Base-by-base conservation (phyloP, 345 rosid genomes). In the Lepidium didymum region DNA sequence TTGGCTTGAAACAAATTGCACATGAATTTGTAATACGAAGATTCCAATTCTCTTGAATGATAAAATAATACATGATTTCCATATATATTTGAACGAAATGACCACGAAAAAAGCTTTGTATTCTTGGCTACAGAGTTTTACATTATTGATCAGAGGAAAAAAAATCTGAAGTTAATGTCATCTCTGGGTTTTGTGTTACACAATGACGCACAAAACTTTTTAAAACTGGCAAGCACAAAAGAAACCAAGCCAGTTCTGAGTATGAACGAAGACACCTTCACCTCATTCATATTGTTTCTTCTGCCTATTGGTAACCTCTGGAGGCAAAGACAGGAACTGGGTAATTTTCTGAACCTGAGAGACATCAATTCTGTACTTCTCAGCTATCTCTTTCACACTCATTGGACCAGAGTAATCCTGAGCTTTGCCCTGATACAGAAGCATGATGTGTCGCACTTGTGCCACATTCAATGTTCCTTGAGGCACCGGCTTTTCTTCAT, bases 361-460 rank as follows among this genome's bases (percentile, higher is more conserved):
- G 31, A 66, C 87, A 25, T 86, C 88, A 14, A 94, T 77, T 9
- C 49, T 79, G 67, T 87, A 91, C 77, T 78, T 89, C 46, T 78
- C 72, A 0, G 99, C 96, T 31, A 94, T 91, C 73, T 81, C 86
- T 7, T 73, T 74, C 33, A 76, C 68, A 68, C 83, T 82, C 90
- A 91, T 85, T 2, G 86, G 83, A 11, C 91, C 87, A 0, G 61
- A 31, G 11, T 83, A 89, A 77, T 81, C 96, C 34, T 81, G 90
- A 10, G 93, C 86, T 71, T 87, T 91, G 55, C 99, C 99, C 67
- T 85, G 87, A 73, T 81, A 78, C 51, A 91, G 80, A 57, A 83
- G 89, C 79, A 91, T 80, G 72, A 91, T 80, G 43, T 84, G 88
- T 47, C 86, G 87, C 56, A 91, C 72, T 83, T 91, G 97, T 25